Conservation (phyloP, 2,329 filamentous ascomycete genomes). For the Colletotrichum karsti region DNA sequence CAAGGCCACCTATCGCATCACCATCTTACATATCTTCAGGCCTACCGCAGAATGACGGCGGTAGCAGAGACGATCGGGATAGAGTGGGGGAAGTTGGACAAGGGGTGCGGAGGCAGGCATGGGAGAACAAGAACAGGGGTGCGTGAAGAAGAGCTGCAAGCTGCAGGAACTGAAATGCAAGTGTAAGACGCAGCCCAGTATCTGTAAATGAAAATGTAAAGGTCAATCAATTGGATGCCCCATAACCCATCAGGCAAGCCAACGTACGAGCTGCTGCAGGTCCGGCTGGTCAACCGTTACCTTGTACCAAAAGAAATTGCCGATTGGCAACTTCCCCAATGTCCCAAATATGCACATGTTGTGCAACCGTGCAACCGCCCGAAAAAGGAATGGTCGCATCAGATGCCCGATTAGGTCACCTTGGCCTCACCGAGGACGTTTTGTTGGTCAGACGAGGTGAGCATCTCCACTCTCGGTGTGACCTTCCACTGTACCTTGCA, state of each 20-base stretch:
- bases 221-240: not conserved
- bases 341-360: not conserved
- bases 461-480: not conserved
- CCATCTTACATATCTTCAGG: not conserved
- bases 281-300: not conserved
- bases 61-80: not conserved
- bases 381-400: slow-evolving; percentile 19
- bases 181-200: too few relatives aligned
- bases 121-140: not conserved
- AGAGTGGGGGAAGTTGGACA: not conserved
- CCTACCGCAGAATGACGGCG: not conserved
- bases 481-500: too few relatives aligned
- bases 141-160: not conserved
- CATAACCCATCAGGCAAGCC: not conserved
- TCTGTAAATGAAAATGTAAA: too few relatives aligned
- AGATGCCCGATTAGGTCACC: slow-evolving; percentile 16
- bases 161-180: not conserved
- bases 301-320: too few relatives aligned
- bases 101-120: not conserved
- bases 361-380: not conserved
- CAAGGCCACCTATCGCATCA: not conserved
- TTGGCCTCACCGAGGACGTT: slow-evolving; percentile 9
- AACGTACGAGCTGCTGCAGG: not conserved
- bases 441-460: not conserved
- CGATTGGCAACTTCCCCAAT: too few relatives aligned